phyloP scores from a whole-genome alignment of 140 eudicot species.

The Flaveria floridana region DNA sequence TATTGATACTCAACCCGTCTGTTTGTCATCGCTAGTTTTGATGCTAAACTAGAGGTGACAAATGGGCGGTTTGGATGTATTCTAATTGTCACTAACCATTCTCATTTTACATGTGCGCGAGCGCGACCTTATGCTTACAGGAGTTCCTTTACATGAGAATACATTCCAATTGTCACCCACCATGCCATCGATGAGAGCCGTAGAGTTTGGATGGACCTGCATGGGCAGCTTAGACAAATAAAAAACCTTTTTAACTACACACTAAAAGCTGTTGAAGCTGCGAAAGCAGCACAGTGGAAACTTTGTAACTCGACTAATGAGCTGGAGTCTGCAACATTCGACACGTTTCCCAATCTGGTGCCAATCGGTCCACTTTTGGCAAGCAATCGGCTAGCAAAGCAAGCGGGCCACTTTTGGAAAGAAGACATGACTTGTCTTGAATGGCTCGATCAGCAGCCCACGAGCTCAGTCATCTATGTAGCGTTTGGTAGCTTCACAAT shows the following conservation, averaged over 20 bases:
- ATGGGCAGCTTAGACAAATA: not conserved
- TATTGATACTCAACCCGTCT: no score
- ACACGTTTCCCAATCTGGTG: slow-evolving; percentile 10
- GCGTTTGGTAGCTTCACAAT: slow-evolving; percentile 16
- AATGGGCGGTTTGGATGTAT: not conserved
- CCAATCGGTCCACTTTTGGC: slow-evolving; percentile 14
- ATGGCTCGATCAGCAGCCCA: slow-evolving; percentile 12
- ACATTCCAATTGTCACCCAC: slow-evolving; percentile 12
- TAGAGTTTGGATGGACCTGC: slow-evolving; percentile 14
- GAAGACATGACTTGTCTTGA: slow-evolving; percentile 15
- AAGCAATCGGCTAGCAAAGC: slow-evolving; percentile 4
- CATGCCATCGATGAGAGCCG: not conserved
- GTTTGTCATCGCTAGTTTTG: not conserved
- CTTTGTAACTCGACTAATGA: slow-evolving; percentile 6
- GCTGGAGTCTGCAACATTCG: slow-evolving; percentile 14
- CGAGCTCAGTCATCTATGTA: not conserved
- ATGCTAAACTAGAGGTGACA: not conserved
- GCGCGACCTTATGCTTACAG: not conserved
- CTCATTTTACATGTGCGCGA: not conserved
- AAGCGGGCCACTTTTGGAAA: slow-evolving; percentile 14
- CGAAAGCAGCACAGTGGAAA: not conserved
- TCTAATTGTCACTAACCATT: not conserved
- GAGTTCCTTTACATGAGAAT: slow-evolving; percentile 3
- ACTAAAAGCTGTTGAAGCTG: not conserved
- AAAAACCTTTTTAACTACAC: not conserved